Conservation (phyloP, 2,329 filamentous ascomycete genomes). For the Aureobasidium musti region DNA sequence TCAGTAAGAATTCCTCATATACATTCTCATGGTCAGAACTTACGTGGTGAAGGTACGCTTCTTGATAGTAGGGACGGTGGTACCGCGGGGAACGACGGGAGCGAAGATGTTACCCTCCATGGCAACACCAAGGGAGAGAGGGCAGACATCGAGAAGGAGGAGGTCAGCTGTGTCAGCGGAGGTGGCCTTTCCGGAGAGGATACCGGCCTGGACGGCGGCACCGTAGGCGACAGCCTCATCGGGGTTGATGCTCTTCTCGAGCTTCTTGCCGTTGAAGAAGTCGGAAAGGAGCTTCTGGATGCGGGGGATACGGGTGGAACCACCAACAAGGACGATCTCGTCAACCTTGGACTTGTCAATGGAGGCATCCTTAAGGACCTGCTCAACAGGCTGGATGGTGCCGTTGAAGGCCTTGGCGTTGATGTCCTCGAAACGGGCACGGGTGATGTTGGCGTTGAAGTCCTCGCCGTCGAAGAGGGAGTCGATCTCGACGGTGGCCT, state of each 20-base stretch:
- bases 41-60: conserved; percentile 52
- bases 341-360: conserved; percentile 91
- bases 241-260: conserved; percentile 99
- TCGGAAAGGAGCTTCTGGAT: conserved; percentile 99
- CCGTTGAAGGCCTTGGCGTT: conserved; percentile 94
- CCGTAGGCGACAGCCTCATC: conserved; percentile 99
- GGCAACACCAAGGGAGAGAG: conserved; percentile 95
- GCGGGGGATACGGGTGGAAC: conserved; percentile 96
- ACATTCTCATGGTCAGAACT: background rate
- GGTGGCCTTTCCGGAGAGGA: conserved; percentile 96
- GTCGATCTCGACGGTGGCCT: conserved; percentile 98
- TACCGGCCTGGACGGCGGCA: conserved; percentile 97
- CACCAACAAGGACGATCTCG: conserved; percentile 98
- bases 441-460: conserved; percentile 95
- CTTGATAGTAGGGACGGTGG: conserved; percentile 62
- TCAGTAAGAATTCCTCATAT: background rate
- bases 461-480: conserved; percentile 98
- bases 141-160: conserved; percentile 92
- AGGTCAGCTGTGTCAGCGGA: conserved; percentile 93
- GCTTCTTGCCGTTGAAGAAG: conserved; percentile 99
- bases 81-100: conserved; percentile 71
- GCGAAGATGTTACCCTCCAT: conserved; percentile 99
- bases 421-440: conserved; percentile 97
- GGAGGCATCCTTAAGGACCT: conserved; percentile 90
- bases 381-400: conserved; percentile 91